phyloP scores from a whole-genome alignment of 305 asterid genomes.

The Solanum hybrid region DNA sequence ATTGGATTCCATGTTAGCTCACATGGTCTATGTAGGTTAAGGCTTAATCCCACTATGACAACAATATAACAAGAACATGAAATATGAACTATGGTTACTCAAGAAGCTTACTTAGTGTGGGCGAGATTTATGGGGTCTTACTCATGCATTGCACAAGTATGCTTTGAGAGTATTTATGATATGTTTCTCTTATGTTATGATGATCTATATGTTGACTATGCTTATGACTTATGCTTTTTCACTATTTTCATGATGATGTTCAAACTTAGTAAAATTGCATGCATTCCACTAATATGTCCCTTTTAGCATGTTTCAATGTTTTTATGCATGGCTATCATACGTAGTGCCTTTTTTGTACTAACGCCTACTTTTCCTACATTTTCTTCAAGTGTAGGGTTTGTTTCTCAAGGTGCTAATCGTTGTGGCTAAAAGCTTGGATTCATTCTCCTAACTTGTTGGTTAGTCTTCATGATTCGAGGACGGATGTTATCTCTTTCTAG shows the following conservation, averaged over 20 bases:
- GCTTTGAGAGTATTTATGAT: background rate
- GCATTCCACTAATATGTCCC: background rate
- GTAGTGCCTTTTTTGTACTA: too few species aligned
- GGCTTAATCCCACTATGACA: background rate
- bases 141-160: background rate
- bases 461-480: background rate
- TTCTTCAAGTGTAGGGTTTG: background rate
- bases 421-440: background rate
- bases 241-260: background rate
- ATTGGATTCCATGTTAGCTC: background rate
- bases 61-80: too few species aligned
- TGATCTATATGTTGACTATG: background rate
- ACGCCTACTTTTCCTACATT: background rate
- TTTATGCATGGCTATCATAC: background rate
- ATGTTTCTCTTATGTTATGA: too few species aligned
- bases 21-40: background rate
- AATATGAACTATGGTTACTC: background rate
- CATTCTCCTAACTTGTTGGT: background rate
- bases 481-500: background rate
- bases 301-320: background rate
- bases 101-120: background rate
- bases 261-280: background rate
- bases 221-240: background rate
- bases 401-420: background rate
- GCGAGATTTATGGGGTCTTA: background rate